Conservation (phyloP, 768 basidiomycete genomes). For the Leccinum aurantiacum region DNA sequence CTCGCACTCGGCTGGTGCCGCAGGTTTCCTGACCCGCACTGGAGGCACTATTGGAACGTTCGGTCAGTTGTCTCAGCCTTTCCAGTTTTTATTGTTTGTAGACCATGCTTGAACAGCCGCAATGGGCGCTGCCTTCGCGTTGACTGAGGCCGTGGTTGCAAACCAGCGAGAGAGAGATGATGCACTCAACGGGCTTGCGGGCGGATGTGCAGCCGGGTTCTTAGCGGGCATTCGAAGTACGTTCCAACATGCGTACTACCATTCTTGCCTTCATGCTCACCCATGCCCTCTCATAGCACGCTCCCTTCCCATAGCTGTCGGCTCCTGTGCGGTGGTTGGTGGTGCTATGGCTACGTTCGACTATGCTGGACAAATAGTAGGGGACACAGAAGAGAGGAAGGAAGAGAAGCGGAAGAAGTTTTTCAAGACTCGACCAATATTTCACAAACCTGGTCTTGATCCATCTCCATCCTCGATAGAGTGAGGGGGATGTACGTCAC, state of each 20-base stretch:
- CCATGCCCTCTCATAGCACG: constrained; percentile 50
- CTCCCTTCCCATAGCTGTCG: constrained; percentile 80
- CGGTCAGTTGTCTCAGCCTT: constrained; percentile 49
- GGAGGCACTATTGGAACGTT: constrained; percentile 92
- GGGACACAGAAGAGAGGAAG: constrained; percentile 43
- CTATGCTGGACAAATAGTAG: constrained; percentile 65
- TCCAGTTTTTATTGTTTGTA: background rate
- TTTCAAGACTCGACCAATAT: constrained; percentile 69
- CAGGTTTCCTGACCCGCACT: constrained; percentile 83
- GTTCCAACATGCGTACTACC: constrained; percentile 17
- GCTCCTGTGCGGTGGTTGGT: constrained; percentile 76
- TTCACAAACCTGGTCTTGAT: constrained; percentile 28
- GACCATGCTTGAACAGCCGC: constrained; percentile 54
- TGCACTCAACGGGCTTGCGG: constrained; percentile 77
- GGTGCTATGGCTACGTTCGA: constrained; percentile 80
- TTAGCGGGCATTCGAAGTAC: constrained; percentile 81
- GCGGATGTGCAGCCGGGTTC: constrained; percentile 92
- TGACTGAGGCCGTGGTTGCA: constrained; percentile 77
- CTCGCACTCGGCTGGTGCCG: constrained; percentile 73
- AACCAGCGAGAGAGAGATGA: constrained; percentile 82
- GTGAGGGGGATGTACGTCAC: constrained; percentile 16
- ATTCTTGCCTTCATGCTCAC: constrained; percentile 13
- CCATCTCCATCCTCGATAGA: constrained; percentile 19
- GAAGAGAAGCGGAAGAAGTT: constrained; percentile 78
- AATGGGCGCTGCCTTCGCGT: constrained; percentile 84